Base-by-base conservation (phyloP, 208 protist genomes). In the Ichthyophonus hoferi region DNA sequence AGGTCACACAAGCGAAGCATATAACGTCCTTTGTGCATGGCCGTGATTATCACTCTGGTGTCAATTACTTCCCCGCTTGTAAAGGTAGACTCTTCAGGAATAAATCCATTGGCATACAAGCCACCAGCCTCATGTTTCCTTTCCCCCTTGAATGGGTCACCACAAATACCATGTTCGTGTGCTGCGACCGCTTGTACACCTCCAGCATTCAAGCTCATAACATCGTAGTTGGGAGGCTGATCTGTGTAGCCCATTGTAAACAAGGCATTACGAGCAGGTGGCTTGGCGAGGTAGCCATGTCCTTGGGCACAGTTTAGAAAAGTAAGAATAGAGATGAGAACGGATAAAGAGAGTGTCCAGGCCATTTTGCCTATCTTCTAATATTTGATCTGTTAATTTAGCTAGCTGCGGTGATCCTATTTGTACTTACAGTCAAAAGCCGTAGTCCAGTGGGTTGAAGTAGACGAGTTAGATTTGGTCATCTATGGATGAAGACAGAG, bases 261-360 rank as follows among this genome's bases (percentile, higher is more conserved):
- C 42, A 86, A 35, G 82, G 82, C 7, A 37, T 86, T 86, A 50
- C 82, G 7, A 14, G 82, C 82, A 12, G 82, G 24, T 2, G 82
- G 82, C n/a, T 50, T 35, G 2, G 7, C 24, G 2, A 86, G 7
- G 82, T 86, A 86, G 82, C 82, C 82, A 78, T 86, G 82, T 12
- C 82, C 35, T 2, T 39, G n/a, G n/a, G 82, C 82, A n/a, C n/a
- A n/a, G n/a, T n/a, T n/a, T n/a, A n/a, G n/a, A n/a, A n/a, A n/a
- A n/a, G n/a, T n/a, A n/a, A n/a, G n/a, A n/a, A n/a, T n/a, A n/a
- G n/a, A n/a, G n/a, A n/a, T n/a, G n/a, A n/a, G n/a, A n/a, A n/a
- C n/a, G n/a, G n/a, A n/a, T n/a, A n/a, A n/a, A n/a, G n/a, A n/a
- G n/a, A n/a, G n/a, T n/a, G n/a, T n/a, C n/a, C n/a, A n/a, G n/a